Conservation (phyloP, 1,139 yeast genomes). For the Kodamaea fungicola region DNA sequence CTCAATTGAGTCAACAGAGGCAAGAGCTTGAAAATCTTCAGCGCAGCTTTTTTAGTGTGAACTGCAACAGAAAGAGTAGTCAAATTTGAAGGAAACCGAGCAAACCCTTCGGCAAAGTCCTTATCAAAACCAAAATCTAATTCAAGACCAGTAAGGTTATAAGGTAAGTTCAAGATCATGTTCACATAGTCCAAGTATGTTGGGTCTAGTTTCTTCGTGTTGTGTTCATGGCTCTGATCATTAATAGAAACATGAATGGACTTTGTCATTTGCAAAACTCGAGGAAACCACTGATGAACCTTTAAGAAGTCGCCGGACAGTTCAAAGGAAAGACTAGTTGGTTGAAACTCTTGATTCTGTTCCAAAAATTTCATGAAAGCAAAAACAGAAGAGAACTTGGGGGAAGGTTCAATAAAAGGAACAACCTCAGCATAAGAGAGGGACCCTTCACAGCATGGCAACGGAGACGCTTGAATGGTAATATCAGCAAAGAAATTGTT, state of each 20-base stretch:
- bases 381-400: not conserved
- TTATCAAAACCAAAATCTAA: not conserved
- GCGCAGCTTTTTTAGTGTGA: not conserved
- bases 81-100: not conserved
- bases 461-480: too few species aligned
- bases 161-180: not conserved
- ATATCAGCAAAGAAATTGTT: too few species aligned
- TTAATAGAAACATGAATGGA: not conserved
- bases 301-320: not conserved
- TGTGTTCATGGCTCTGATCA: not conserved
- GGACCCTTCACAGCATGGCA: not conserved
- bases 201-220: too few species aligned
- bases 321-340: not conserved
- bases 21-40: too few species aligned
- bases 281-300: not conserved
- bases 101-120: not conserved
- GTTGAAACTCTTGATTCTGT: not conserved
- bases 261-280: not conserved
- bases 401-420: not conserved
- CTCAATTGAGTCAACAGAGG: too few species aligned
- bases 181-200: not conserved
- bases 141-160: not conserved
- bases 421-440: not conserved
- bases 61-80: not conserved
- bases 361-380: not conserved